Percentiles rank a stretch among this genome's conserved stretches.
These are phyloP conservation scores for Colletotrichum agaves DNA, from an alignment of 2,329 filamentous ascomycete species.

Conservation along the genomic window DNA sequence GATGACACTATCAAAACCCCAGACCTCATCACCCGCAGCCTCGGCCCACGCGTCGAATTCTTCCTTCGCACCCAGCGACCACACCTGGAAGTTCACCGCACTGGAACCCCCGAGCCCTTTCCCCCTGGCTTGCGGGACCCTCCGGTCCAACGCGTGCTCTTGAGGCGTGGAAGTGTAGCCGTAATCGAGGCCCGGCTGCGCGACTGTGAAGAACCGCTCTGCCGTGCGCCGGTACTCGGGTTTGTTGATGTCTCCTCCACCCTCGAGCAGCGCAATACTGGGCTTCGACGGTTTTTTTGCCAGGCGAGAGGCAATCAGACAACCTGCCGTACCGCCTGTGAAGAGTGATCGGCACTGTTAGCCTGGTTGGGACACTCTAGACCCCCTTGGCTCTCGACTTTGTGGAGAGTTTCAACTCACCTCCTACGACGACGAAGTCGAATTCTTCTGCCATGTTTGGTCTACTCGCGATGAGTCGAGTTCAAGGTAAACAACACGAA, in stretches of 20 bases:
- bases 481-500: neutral
- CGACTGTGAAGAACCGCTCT: constrained; percentile 64
- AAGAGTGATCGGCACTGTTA: neutral
- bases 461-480: neutral
- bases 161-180: constrained; percentile 62
- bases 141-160: constrained; percentile 52
- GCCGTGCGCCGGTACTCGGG: constrained; percentile 58
- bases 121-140: constrained; percentile 61
- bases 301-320: constrained; percentile 63
- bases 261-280: constrained; percentile 69
- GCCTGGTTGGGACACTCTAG: neutral
- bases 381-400: neutral
- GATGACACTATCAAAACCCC: constrained; percentile 20
- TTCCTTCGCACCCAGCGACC: constrained; percentile 63
- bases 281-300: constrained; percentile 58
- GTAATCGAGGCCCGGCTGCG: constrained; percentile 61
- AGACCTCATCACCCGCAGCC: constrained; percentile 64
- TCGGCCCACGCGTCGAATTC: constrained; percentile 73
- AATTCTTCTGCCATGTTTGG: constrained; percentile 32
- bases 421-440: constrained; percentile 50
- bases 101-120: constrained; percentile 62
- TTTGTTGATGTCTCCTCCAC: constrained; percentile 61
- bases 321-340: constrained; percentile 69
- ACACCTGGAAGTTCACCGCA: constrained; percentile 66
- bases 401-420: constrained; percentile 39